Evolutionary conservation across 139 green algal genomes (phyloP), one percentile per base, ranked within the genome.

Genomic region (Pseudopediastrum boryanum): DNA sequence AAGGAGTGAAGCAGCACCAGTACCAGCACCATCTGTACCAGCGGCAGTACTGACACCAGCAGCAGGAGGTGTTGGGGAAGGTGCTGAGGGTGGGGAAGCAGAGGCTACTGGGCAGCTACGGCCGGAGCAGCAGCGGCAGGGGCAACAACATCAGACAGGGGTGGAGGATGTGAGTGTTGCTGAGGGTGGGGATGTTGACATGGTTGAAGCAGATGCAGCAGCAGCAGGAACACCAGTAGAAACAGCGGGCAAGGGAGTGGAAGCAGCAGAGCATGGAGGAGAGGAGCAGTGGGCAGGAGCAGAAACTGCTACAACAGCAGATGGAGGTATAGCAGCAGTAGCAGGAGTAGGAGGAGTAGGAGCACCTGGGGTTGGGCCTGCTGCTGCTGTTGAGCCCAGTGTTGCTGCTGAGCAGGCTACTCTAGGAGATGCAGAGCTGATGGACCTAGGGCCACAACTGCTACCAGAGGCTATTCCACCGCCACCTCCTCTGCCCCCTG

Each of bases 131-230:
- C 38, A 31, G 58, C 4, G 23, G 64, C 39, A 25, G 71, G 39
- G 48, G 71, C 71, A 44, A n/a, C n/a, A n/a, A n/a, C n/a, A n/a
- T n/a, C n/a, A n/a, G n/a, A n/a, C n/a, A n/a, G 71, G 38, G 48
- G 71, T 42, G 36, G 70, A 27, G 13, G 58, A 6, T 67, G 52
- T 50, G 66, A 56, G 13, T 77, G 50, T 25, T 77, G 70, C 25
- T 54, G 25, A 71, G 64, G n/a, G 8, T 9, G n/a, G 33, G 62
- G 31, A 19, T 48, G 62, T 27, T 43, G 62, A 21, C 29, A 23
- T 38, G 29, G 31, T 39, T 27, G 51, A 4, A 25, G 66, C 66
- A 31, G 3, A 25, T 41, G 39, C 66, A 44, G 42, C 33, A 65
- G 27, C 33, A 51, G 48, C 35, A 39, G 33, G 35, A 70, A 2